These are phyloP conservation scores for Cryptococcus wingfieldii DNA, from an alignment of 1,284 basidiomycete genomes.

Conservation along the genomic window DNA sequence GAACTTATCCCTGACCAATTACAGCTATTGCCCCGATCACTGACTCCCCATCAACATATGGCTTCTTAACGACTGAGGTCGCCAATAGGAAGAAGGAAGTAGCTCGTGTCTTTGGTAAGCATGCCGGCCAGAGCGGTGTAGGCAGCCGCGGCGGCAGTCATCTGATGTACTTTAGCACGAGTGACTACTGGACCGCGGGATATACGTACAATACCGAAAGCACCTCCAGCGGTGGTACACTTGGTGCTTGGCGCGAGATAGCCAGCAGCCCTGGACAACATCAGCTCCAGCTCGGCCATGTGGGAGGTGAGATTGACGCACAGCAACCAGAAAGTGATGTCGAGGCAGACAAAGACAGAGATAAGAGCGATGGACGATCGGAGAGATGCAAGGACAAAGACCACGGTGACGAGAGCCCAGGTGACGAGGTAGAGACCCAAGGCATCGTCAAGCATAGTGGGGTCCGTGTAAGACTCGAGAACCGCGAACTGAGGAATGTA, in stretches of 20 bases:
- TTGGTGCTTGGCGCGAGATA: slow-evolving; percentile 32
- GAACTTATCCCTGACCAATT: too few relatives aligned
- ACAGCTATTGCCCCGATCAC: too few relatives aligned
- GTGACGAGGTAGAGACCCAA: slow-evolving; percentile 50
- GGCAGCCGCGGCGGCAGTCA: slow-evolving; percentile 37
- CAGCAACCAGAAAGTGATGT: slow-evolving; percentile 53
- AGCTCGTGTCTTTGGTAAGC: slow-evolving; percentile 49
- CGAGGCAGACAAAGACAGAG: slow-evolving; percentile 67
- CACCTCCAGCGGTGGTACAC: slow-evolving; percentile 64
- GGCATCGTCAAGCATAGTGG: slow-evolving; percentile 51
- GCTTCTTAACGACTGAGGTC: slow-evolving; percentile 23
- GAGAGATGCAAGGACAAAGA: slow-evolving; percentile 56
- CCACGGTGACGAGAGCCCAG: slow-evolving; percentile 40
- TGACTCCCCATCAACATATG: too few relatives aligned
- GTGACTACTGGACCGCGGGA: not conserved
- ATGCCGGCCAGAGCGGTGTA: slow-evolving; percentile 54
- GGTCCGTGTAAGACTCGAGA: slow-evolving; percentile 39
- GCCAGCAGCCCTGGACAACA: slow-evolving; percentile 27
- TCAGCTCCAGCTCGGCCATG: not conserved
- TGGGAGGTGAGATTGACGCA: slow-evolving; percentile 20
- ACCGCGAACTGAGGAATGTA: slow-evolving; percentile 54
- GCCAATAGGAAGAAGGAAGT: slow-evolving; percentile 52
- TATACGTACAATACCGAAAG: slow-evolving; percentile 55
- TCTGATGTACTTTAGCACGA: slow-evolving; percentile 13
- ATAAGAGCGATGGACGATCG: slow-evolving; percentile 64